Percentiles rank a stretch among this genome's conserved stretches.
These are phyloP conservation scores for Aspergillus haitiensis DNA, from an alignment of 495 filamentous ascomycete species.

Conservation along the genomic window DNA sequence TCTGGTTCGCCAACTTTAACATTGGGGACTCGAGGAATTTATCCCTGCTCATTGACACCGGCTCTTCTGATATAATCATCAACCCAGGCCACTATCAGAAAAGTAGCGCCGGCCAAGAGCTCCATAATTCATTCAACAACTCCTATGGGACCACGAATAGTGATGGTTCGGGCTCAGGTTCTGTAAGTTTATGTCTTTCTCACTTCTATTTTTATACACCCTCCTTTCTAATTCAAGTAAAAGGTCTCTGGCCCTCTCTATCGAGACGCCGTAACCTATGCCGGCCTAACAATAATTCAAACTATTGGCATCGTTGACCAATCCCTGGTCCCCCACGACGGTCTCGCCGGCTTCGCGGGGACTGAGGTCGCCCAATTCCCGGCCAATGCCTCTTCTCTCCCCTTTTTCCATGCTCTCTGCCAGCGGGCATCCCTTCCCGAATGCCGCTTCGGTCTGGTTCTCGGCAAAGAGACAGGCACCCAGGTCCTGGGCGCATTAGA, in stretches of 20 bases:
- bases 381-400: background rate
- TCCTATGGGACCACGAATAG: constrained; percentile 19
- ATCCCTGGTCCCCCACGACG: constrained; percentile 20
- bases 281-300: constrained; percentile 6
- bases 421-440: constrained; percentile 5
- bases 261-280: constrained; percentile 21
- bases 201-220: background rate
- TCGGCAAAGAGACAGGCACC: constrained; percentile 13
- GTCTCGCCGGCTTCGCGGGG: constrained; percentile 21
- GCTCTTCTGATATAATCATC: constrained; percentile 20
- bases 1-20: constrained; percentile 15
- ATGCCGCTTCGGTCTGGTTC: constrained; percentile 17
- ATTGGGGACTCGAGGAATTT: constrained; percentile 4
- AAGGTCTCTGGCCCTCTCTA: constrained; percentile 14
- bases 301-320: constrained; percentile 15
- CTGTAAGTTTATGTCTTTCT: constrained; percentile 7
- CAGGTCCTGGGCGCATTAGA: constrained; percentile 17
- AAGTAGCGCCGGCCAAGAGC: constrained; percentile 2
- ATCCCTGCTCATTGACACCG: constrained; percentile 16
- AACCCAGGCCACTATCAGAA: constrained; percentile 18
- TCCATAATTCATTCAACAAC: constrained; percentile 14
- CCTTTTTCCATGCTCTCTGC: constrained; percentile 21
- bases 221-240: background rate
- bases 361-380: constrained; percentile 12
- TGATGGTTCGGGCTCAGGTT: constrained; percentile 21